phyloP scores from a whole-genome alignment of 345 rosid species.

The Citrus maxima region DNA sequence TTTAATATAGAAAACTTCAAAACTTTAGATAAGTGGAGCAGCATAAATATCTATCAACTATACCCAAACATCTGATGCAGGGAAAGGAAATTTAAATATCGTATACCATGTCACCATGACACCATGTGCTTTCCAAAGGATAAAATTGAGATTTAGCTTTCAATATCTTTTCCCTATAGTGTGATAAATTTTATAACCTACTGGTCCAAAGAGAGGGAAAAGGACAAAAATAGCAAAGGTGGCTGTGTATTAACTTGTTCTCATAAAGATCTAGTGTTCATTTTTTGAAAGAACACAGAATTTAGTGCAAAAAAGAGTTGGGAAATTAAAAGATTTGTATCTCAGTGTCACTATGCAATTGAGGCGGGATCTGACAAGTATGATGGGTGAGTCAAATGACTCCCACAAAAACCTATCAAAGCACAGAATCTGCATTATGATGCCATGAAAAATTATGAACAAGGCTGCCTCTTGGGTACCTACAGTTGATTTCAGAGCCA shows the following conservation, averaged over 20 bases:
- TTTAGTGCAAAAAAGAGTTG: background rate
- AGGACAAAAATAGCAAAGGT: background rate
- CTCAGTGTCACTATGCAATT: background rate
- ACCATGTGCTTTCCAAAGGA: background rate
- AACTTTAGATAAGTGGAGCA: background rate
- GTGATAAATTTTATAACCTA: background rate
- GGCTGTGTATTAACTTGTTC: background rate
- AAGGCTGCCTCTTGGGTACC: background rate
- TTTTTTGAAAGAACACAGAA: background rate
- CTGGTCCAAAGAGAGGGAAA: background rate
- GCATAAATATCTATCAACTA: background rate
- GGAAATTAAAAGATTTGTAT: background rate
- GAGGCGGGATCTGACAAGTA: background rate
- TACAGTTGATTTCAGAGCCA: background rate
- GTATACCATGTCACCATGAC: too few species aligned
- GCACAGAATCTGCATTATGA: background rate
- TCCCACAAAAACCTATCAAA: background rate
- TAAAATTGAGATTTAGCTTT: background rate
- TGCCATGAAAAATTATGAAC: background rate
- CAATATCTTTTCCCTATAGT: background rate
- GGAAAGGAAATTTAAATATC: background rate
- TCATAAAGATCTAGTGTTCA: background rate
- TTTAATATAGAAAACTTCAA: background rate
- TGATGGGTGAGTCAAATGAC: background rate
- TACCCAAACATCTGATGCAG: background rate